A percentile compares a stretch with the other conserved stretches of the same genome.
Evolutionary conservation across 805 yeast species (phyloP).

Genomic region (Pichia membranifaciens): DNA sequence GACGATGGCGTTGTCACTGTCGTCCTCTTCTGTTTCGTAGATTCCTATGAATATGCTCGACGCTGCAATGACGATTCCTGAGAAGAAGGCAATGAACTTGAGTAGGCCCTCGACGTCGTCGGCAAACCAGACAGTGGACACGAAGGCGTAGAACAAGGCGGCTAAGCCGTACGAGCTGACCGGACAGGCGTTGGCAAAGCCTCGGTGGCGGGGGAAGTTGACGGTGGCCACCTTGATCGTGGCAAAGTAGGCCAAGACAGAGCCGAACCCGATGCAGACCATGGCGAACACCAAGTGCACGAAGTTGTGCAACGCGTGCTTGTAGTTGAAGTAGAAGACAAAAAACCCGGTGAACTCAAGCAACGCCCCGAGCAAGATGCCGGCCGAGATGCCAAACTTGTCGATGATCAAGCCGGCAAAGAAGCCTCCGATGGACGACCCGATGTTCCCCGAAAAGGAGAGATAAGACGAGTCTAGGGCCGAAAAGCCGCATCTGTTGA

Average conservation of each 20-base stretch:
- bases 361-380: slow-evolving; percentile 51
- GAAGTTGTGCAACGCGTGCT: slow-evolving; percentile 34
- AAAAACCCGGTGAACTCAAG: slow-evolving; percentile 51
- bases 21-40: slow-evolving; percentile 25
- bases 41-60: slow-evolving; percentile 41
- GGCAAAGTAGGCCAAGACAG: slow-evolving; percentile 54
- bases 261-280: slow-evolving; percentile 57
- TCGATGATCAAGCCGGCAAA: slow-evolving; percentile 69
- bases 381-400: slow-evolving; percentile 46
- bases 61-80: slow-evolving; percentile 41
- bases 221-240: slow-evolving; percentile 52
- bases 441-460: slow-evolving; percentile 56
- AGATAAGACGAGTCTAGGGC: slow-evolving; percentile 59
- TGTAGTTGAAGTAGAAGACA: slow-evolving; percentile 43
- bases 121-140: slow-evolving; percentile 48
- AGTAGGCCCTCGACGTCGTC: slow-evolving; percentile 52
- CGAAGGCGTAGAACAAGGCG: slow-evolving; percentile 56
- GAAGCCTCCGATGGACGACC: slow-evolving; percentile 64
- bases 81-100: slow-evolving; percentile 46
- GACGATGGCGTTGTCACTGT: slow-evolving; percentile 5
- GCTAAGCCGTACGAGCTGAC: slow-evolving; percentile 67
- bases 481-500: slow-evolving; percentile 49
- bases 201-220: slow-evolving; percentile 67
- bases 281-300: slow-evolving; percentile 43
- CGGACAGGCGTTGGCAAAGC: slow-evolving; percentile 64